A percentile compares a stretch with the other conserved stretches of the same genome.
phyloP scores from a whole-genome alignment of 441 rosid genomes.

The Pelargonium hybrid region DNA sequence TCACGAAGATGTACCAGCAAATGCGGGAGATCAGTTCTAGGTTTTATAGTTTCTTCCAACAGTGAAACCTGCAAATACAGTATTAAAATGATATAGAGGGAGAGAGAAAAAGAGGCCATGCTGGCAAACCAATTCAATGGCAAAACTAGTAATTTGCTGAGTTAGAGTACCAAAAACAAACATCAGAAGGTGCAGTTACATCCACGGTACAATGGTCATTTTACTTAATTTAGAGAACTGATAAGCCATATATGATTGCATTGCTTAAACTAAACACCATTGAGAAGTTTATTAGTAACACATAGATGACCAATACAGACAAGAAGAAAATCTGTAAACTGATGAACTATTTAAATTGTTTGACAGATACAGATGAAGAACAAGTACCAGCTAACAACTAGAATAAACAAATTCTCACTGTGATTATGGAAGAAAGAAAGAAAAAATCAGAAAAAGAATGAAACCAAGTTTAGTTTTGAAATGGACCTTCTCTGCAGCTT shows the following conservation, averaged over 20 bases:
- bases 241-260: background rate
- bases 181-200: background rate
- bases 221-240: background rate
- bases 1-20: constrained; percentile 76
- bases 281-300: background rate
- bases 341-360: background rate
- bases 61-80: constrained; percentile 53
- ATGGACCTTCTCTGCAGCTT: constrained; percentile 80
- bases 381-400: background rate
- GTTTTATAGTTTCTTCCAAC: constrained; percentile 78
- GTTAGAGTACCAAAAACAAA: background rate
- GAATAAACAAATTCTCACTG: background rate
- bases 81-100: constrained; percentile 1
- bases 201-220: too few species aligned
- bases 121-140: background rate
- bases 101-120: background rate
- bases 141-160: background rate
- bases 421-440: background rate
- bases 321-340: background rate
- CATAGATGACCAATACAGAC: background rate
- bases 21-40: constrained; percentile 77
- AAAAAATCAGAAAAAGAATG: background rate
- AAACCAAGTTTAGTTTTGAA: constrained; percentile 10
- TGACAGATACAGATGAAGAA: background rate
- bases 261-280: background rate